These are phyloP conservation scores for Halophytophthora batemanensis DNA, from an alignment of 352 stramenopile genomes.

Conservation along the genomic window DNA sequence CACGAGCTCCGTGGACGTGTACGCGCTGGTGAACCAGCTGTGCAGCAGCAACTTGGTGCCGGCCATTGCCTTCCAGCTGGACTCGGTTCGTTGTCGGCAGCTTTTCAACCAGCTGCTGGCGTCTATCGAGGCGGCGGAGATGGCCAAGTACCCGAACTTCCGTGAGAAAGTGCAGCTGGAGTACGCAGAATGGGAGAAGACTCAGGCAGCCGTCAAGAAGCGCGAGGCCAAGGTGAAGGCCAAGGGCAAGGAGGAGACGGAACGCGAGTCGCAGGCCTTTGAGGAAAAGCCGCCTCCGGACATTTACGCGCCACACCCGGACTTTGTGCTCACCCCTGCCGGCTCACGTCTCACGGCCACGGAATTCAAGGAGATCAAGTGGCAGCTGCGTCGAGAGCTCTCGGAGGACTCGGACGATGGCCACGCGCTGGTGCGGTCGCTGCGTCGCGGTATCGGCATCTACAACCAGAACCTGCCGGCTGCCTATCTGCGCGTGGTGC, in stretches of 20 bases:
- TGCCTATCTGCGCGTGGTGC: conserved; percentile 95
- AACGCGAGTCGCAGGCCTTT: conserved; percentile 78
- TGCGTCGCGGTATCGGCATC: conserved; percentile 97
- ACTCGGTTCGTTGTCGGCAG: conserved; percentile 85
- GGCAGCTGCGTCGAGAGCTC: conserved; percentile 77
- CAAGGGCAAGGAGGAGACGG: conserved; percentile 89
- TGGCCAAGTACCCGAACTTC: conserved; percentile 80
- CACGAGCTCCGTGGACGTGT: conserved; percentile 64
- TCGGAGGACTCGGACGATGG: conserved; percentile 82
- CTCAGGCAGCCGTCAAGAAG: conserved; percentile 90
- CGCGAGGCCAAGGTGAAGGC: conserved; percentile 92
- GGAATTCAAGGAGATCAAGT: conserved; percentile 89
- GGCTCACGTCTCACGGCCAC: conserved; percentile 93
- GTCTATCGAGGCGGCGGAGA: conserved; percentile 74
- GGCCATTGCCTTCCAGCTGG: conserved; percentile 87
- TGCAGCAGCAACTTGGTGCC: conserved; percentile 59
- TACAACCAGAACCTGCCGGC: conserved; percentile 98
- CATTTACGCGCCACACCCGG: conserved; percentile 96
- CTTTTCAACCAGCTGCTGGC: conserved; percentile 78
- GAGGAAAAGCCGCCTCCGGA: conserved; percentile 86
- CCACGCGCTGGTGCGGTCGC: conserved; percentile 78
- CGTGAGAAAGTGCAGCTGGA: conserved; percentile 94
- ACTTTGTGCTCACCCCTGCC: conserved; percentile 94
- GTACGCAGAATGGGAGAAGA: conserved; percentile 84
- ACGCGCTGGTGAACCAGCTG: conserved; percentile 68